Conservation (phyloP, 176 grass and related monocot species). For the Musa schizocarpa region DNA sequence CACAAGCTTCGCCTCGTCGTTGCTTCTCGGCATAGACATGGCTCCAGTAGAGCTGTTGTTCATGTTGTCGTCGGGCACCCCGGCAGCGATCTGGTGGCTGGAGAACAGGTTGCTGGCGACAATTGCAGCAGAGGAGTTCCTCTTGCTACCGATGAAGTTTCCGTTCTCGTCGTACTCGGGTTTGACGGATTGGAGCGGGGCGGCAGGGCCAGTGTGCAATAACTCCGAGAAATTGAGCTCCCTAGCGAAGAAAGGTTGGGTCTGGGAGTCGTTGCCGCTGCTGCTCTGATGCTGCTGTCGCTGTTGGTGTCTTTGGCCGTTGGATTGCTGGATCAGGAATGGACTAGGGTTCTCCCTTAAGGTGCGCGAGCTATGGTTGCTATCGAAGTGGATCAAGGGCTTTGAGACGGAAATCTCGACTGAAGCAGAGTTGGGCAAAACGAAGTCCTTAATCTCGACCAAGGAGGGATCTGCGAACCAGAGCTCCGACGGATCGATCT, state of each 20-base stretch:
- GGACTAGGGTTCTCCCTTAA: slow-evolving; percentile 60
- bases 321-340: slow-evolving; percentile 14
- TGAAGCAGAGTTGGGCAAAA: slow-evolving; percentile 20
- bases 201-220: slow-evolving; percentile 31
- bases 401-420: slow-evolving; percentile 72
- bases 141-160: slow-evolving; percentile 49
- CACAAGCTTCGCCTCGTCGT: slow-evolving; percentile 76
- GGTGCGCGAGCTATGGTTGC: slow-evolving; percentile 60
- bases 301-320: neutral
- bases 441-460: slow-evolving; percentile 52
- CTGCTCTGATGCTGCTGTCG: neutral
- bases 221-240: slow-evolving; percentile 74
- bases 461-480: slow-evolving; percentile 68
- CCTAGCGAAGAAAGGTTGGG: slow-evolving; percentile 21
- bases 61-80: slow-evolving; percentile 34
- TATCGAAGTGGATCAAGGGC: slow-evolving; percentile 58
- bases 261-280: neutral
- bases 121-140: slow-evolving; percentile 32
- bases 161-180: slow-evolving; percentile 70
- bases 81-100: slow-evolving; percentile 34
- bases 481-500: slow-evolving; percentile 73
- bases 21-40: slow-evolving; percentile 71
- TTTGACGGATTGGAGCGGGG: slow-evolving; percentile 49
- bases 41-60: slow-evolving; percentile 65
- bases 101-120: slow-evolving; percentile 56